phyloP scores from a whole-genome alignment of 805 yeast species.

The Myxozyma neotropica region DNA sequence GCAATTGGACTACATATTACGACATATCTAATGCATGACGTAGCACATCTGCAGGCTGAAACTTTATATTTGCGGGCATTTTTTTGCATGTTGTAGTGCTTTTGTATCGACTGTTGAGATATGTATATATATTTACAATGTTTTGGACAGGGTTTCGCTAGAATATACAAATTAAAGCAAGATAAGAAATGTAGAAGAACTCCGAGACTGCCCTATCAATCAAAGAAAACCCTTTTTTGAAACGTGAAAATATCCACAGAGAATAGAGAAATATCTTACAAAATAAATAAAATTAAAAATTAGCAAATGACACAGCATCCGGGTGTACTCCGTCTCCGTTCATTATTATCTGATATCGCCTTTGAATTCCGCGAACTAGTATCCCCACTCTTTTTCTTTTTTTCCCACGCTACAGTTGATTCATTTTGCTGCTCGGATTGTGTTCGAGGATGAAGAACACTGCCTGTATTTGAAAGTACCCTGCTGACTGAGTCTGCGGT shows the following conservation, averaged over 20 bases:
- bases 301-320: conserved; percentile 5
- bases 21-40: too few relatives aligned
- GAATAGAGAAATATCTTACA: background rate
- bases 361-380: background rate
- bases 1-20: too few relatives aligned
- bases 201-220: background rate
- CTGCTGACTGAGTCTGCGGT: background rate
- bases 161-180: too few relatives aligned
- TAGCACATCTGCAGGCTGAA: too few relatives aligned
- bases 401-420: background rate
- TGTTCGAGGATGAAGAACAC: conserved; percentile 1
- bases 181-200: too few relatives aligned
- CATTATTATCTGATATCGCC: background rate
- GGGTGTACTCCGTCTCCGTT: background rate
- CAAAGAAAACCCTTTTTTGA: background rate
- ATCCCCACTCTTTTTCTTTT: background rate
- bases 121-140: too few relatives aligned
- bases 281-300: background rate
- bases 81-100: too few relatives aligned
- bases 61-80: too few relatives aligned
- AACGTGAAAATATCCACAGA: background rate
- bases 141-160: too few relatives aligned
- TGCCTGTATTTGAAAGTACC: conserved; percentile 6
- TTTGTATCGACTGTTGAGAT: too few relatives aligned
- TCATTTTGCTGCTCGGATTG: background rate